phyloP scores from a whole-genome alignment of 768 basidiomycete genomes.

The Lentinus brumalis region DNA sequence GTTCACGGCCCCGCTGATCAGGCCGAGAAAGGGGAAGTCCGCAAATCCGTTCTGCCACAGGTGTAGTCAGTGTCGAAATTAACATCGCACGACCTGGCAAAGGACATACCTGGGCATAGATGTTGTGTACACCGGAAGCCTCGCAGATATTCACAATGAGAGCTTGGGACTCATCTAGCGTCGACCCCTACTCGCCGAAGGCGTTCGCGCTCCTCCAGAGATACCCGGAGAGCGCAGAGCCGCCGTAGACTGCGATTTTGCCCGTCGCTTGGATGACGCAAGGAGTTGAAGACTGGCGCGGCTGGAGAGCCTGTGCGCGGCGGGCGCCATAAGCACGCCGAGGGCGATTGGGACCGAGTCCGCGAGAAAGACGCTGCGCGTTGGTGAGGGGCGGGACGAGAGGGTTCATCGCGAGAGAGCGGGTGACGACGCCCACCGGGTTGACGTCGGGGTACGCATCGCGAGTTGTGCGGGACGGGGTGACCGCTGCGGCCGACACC shows the following conservation, averaged over 20 bases:
- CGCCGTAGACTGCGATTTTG: not conserved
- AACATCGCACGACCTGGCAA: too few species aligned
- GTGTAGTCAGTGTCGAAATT: too few species aligned
- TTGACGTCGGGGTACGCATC: slow-evolving; percentile 6
- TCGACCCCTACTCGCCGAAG: slow-evolving; percentile 23
- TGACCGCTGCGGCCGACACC: too few species aligned
- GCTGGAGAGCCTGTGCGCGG: not conserved
- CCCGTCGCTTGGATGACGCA: not conserved
- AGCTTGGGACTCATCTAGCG: not conserved
- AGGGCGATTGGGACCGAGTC: slow-evolving; percentile 23
- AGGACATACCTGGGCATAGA: too few species aligned
- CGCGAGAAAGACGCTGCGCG: slow-evolving; percentile 23
- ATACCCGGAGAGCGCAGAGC: not conserved
- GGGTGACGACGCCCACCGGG: slow-evolving; percentile 11
- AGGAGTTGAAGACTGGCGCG: too few species aligned
- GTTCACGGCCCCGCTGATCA: slow-evolving; percentile 17
- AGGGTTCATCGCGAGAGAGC: slow-evolving; percentile 7
- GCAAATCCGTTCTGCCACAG: slow-evolving; percentile 13
- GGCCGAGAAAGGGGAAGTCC: slow-evolving; percentile 13
- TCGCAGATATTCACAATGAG: too few species aligned
- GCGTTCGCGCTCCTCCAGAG: slow-evolving; percentile 10
- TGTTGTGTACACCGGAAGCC: too few species aligned
- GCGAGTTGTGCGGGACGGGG: too few species aligned
- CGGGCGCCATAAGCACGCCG: slow-evolving; percentile 1
- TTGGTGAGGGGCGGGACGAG: slow-evolving; percentile 17